Evolutionary conservation across 2,329 filamentous ascomycete species (phyloP), one percentile per base, ranked within the genome.

Genomic region (Lasiodiplodia citricola): DNA sequence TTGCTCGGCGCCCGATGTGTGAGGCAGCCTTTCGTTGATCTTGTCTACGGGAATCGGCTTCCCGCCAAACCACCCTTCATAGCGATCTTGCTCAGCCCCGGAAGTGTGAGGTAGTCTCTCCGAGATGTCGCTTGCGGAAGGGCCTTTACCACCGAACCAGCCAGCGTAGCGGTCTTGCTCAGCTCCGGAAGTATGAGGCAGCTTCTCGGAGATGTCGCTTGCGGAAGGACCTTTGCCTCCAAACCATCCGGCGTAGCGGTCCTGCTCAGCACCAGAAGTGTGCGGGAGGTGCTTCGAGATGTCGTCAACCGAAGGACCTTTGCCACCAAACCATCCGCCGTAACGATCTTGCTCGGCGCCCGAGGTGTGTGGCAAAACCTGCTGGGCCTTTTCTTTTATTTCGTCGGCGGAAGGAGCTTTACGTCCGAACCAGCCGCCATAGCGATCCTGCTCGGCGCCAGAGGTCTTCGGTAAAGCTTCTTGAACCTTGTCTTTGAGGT

Each of bases 341-440:
- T 38, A 66, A 11, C 67, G 67, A 23, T 69, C 67, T n/a, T 69
- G 67, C 35, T 69, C 67, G 3, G 67, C 67, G 18, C 67, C 67
- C 16, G 60, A 69, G 1, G n/a, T 23, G 28, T 68, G 44, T 5
- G 66, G 66, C 11, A 68, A 16, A 13, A 35, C 31, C 31, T 35
- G 31, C 31, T 35, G 31, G 31, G 31, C 31, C 31, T 62, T 25
- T 16, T 62, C 41, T 14, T 23, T 18, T 5, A 54, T n/a, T 5
- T 68, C 37, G 13, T 68, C 67, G 37, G 50, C 67, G 13, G 58
- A 63, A 31, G 67, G 55, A 3, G 8, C 41, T 5, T 67, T 67
- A 0, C 55, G 41, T 5, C 54, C 55, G 13, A 67, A 51, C 65
- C 65, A 67, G 1, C 66, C 66, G 11, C 66, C 57, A 16, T 31